Evolutionary conservation across 345 rosid species (phyloP).

Genomic region (Hypericum perforatum): DNA sequence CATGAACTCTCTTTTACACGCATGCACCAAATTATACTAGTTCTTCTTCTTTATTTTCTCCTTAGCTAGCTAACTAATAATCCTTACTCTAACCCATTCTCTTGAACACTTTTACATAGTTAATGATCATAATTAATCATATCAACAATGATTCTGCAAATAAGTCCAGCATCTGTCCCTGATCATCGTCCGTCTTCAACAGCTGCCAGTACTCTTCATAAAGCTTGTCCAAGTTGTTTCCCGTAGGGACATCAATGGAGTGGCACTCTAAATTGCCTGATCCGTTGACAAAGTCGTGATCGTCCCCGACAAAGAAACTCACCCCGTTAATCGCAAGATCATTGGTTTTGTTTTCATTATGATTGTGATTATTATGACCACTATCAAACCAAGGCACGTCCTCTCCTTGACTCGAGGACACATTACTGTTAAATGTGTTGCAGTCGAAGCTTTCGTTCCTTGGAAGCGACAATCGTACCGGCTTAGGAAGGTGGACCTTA

Average conservation of each 20-base stretch:
- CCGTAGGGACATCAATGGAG: conserved; percentile 4
- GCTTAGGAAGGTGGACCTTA: conserved; percentile 28
- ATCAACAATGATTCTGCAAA: conserved; percentile 26
- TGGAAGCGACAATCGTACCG: conserved; percentile 7
- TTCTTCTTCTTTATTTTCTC: too few relatives aligned
- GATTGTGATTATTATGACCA: too few relatives aligned
- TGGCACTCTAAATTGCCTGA: conserved; percentile 26
- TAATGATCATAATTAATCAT: not conserved
- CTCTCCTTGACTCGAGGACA: not conserved
- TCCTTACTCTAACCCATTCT: conserved; percentile 6
- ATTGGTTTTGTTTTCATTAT: not conserved
- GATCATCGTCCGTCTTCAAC: conserved; percentile 26
- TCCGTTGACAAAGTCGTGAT: conserved; percentile 13
- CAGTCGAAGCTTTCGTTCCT: conserved; percentile 1
- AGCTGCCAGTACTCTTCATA: conserved; percentile 41
- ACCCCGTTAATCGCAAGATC: conserved; percentile 3
- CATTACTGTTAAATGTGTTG: not conserved
- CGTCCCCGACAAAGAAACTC: conserved; percentile 15
- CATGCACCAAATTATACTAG: too few relatives aligned
- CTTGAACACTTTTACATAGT: not conserved
- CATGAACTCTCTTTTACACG: too few relatives aligned
- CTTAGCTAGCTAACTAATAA: too few relatives aligned
- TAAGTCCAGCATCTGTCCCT: conserved; percentile 16
- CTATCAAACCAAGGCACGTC: not conserved
- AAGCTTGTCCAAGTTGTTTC: conserved; percentile 22